Base-by-base conservation (phyloP, 257 asterid species). In the Plantago major region DNA sequence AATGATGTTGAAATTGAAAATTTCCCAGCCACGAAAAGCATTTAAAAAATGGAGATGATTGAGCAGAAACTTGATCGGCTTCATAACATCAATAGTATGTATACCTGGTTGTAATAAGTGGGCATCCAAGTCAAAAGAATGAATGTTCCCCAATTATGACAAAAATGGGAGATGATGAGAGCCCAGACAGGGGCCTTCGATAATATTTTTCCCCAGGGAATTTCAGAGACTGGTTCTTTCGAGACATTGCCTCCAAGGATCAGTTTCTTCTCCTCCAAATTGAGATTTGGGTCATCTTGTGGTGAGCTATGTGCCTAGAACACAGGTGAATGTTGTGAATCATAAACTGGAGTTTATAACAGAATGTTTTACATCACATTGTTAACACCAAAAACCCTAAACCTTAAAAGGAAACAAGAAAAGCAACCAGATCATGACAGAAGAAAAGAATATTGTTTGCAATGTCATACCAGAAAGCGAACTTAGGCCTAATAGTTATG, bases 131-230 rank as follows among this genome's bases (percentile, higher is more conserved):
- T 93, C 71, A 93, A 78, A 37, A 89, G 95, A 79, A 92, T 89
- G 75, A 92, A 92, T 47, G 96, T 92, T 75, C 97, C 99, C 99
- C 99, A 93, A 59, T 93, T 93, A 71, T 89, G 99, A 71, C 99
- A 93, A 82, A 93, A 93, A 74, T 93, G 97, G 73, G 97, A 89
- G 79, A 86, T 71, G 53, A 92, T 92, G 79, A 92, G 96, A 79
- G 99, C 99, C 99, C 99, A 92, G 48, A 92, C 99, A 66, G 99
- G 89, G 56, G 84, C 88, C 76, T 89, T 92, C 5, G 97, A 80
- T 52, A 89, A 78, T 70, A 93, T 89, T 67, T 77, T 79, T 77
- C 76, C 87, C 99, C 99, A 89, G 50, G 99, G 99, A 71, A 93
- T 87, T 73, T 63, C 71, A 42, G 95, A 6, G 67, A 87, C 99